These are phyloP conservation scores for Tricholomella constricta DNA, from an alignment of 768 basidiomycete species.

Conservation along the genomic window DNA sequence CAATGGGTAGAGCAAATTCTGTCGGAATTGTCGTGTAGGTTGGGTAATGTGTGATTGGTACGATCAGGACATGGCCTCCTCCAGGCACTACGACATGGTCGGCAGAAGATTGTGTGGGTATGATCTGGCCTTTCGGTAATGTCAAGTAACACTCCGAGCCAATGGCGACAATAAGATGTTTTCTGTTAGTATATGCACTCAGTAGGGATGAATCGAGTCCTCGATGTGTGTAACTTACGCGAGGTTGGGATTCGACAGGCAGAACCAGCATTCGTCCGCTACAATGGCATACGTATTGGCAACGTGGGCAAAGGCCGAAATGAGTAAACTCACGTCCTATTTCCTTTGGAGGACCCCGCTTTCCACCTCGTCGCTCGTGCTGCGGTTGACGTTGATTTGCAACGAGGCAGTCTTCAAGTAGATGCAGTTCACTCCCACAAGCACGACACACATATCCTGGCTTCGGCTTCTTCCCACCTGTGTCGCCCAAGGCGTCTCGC, in stretches of 20 bases:
- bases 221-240: constrained; percentile 52
- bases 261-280: constrained; percentile 99
- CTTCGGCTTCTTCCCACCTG: constrained; percentile 79
- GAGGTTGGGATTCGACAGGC: constrained; percentile 89
- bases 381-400: constrained; percentile 52
- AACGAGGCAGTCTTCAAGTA: constrained; percentile 83
- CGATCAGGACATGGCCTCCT: constrained; percentile 93
- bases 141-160: constrained; percentile 94
- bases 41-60: constrained; percentile 92
- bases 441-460: constrained; percentile 90
- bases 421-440: constrained; percentile 86
- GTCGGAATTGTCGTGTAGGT: constrained; percentile 81
- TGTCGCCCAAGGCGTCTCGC: constrained; percentile 74
- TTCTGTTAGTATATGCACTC: constrained; percentile 46
- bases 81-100: constrained; percentile 73
- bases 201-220: constrained; percentile 1
- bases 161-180: constrained; percentile 94
- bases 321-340: constrained; percentile 66
- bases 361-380: constrained; percentile 42
- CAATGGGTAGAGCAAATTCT: constrained; percentile 73
- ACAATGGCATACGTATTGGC: constrained; percentile 12
- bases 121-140: constrained; percentile 93
- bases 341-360: constrained; percentile 67
- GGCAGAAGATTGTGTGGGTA: constrained; percentile 69
- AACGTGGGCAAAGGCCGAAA: background rate